These are phyloP conservation scores for Saturnispora saitoi DNA, from an alignment of 805 yeast species.

Conservation along the genomic window DNA sequence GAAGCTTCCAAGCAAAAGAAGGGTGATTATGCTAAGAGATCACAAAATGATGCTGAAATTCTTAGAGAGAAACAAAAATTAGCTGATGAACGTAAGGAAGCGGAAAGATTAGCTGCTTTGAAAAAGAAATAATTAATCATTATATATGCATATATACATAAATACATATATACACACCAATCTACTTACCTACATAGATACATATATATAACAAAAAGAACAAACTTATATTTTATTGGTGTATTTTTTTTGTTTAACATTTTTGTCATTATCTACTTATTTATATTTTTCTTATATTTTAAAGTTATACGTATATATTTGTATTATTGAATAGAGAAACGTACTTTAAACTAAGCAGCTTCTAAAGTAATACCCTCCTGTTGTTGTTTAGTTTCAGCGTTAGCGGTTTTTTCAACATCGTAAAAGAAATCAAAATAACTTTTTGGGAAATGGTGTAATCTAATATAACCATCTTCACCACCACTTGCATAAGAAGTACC, in stretches of 20 bases:
- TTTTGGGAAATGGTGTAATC: slow-evolving; percentile 90
- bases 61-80: slow-evolving; percentile 83
- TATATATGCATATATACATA: too few species aligned
- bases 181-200: too few species aligned
- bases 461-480: slow-evolving; percentile 96
- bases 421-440: slow-evolving; percentile 87
- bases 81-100: slow-evolving; percentile 42
- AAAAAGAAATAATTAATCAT: slow-evolving; percentile 13
- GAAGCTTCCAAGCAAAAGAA: slow-evolving; percentile 57
- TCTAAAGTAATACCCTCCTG: slow-evolving; percentile 5
- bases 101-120: slow-evolving; percentile 19
- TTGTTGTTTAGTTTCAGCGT: slow-evolving; percentile 26
- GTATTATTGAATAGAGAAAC: not conserved
- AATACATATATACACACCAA: too few species aligned
- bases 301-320: not conserved
- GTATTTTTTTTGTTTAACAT: too few species aligned
- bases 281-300: too few species aligned
- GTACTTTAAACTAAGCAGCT: not conserved
- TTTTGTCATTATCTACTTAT: too few species aligned
- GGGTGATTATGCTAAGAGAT: slow-evolving; percentile 81
- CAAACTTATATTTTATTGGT: too few species aligned
- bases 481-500: slow-evolving; percentile 95
- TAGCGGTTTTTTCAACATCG: slow-evolving; percentile 80
- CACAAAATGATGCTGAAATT: slow-evolving; percentile 84
- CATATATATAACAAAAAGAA: too few species aligned